Conservation (phyloP, 2,329 filamentous ascomycete genomes). For the Colletotrichum higginsianum region DNA sequence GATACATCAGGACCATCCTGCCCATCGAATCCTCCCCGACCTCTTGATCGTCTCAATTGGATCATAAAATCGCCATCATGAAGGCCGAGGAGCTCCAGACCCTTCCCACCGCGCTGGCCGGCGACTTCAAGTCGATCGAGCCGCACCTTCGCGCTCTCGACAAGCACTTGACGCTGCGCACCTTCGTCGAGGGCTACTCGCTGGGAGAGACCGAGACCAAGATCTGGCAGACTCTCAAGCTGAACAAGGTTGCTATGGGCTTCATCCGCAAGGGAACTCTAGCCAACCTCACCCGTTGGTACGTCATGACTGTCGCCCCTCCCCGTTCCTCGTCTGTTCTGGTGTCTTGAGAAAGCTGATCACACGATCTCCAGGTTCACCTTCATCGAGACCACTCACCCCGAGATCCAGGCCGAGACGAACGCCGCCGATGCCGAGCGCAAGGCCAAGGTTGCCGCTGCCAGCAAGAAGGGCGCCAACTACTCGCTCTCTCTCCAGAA, state of each 20-base stretch:
- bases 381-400: constrained; percentile 86
- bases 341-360: not conserved
- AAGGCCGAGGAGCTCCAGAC: constrained; percentile 70
- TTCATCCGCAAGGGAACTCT: constrained; percentile 85
- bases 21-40: constrained; percentile 22
- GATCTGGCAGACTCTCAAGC: constrained; percentile 86
- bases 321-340: not conserved
- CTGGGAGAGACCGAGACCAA: constrained; percentile 84
- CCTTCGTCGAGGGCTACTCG: constrained; percentile 86
- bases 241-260: constrained; percentile 86
- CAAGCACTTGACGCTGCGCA: constrained; percentile 88
- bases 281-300: constrained; percentile 85
- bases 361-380: constrained; percentile 66
- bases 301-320: not conserved
- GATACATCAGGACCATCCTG: constrained; percentile 36
- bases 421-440: constrained; percentile 79
- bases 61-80: constrained; percentile 58
- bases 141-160: constrained; percentile 83
- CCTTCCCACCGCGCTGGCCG: constrained; percentile 65
- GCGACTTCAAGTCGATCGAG: constrained; percentile 88
- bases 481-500: constrained; percentile 92
- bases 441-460: constrained; percentile 77
- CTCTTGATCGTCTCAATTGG: constrained; percentile 32
- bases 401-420: constrained; percentile 80
- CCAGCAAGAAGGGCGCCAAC: constrained; percentile 84